phyloP scores from a whole-genome alignment of 768 basidiomycete species.

The Grammothele lineata region DNA sequence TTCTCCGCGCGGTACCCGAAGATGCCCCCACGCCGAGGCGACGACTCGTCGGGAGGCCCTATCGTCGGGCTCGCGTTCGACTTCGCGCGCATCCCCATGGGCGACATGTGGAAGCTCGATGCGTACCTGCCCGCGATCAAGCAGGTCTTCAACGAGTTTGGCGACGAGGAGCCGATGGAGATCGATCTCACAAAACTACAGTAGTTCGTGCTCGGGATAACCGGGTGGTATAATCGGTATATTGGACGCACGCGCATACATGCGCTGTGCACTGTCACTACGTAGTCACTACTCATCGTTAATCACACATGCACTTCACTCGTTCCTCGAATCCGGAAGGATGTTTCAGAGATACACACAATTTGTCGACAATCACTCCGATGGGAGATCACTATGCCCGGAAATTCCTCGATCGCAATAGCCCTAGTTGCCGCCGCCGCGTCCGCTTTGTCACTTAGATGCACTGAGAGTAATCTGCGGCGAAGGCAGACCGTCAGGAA shows the following conservation, averaged over 20 bases:
- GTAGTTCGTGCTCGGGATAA: too few species aligned
- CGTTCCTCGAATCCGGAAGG: too few species aligned
- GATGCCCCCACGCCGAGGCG: slow-evolving; percentile 43
- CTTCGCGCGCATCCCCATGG: slow-evolving; percentile 63
- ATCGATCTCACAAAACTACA: slow-evolving; percentile 13
- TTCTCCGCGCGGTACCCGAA: slow-evolving; percentile 95
- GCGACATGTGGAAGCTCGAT: slow-evolving; percentile 85
- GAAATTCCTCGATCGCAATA: too few species aligned
- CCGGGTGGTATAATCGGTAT: too few species aligned
- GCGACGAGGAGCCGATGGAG: slow-evolving; percentile 36
- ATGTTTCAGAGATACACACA: too few species aligned
- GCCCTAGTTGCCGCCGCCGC: too few species aligned
- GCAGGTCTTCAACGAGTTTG: slow-evolving; percentile 51
- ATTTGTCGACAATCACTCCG: too few species aligned
- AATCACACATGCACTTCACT: background rate
- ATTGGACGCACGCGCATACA: background rate
- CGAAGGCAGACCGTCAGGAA: too few species aligned
- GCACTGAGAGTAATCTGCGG: too few species aligned
- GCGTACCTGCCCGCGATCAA: slow-evolving; percentile 71
- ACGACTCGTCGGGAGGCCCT: slow-evolving; percentile 1
- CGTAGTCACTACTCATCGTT: background rate
- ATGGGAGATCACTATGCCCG: too few species aligned
- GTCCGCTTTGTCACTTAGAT: too few species aligned
- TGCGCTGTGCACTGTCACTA: background rate
- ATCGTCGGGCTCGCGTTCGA: slow-evolving; percentile 79